Percentiles rank a stretch among this genome's conserved stretches.
phyloP scores from a whole-genome alignment of 495 filamentous ascomycete species.

The Cercophora newfieldiana region DNA sequence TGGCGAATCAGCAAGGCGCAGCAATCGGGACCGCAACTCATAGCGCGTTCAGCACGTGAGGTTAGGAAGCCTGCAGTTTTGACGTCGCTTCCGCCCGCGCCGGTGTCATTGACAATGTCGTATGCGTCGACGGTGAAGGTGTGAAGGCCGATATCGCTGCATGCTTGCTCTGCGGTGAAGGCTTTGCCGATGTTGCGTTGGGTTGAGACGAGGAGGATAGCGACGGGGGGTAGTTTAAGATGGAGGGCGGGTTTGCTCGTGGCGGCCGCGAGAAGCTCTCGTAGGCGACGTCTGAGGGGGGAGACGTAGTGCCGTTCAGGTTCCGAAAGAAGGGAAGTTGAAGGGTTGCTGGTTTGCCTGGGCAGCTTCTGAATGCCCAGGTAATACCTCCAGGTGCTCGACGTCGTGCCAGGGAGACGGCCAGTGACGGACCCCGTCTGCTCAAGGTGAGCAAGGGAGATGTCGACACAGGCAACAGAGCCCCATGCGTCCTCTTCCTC shows the following conservation, averaged over 20 bases:
- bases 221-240: slow-evolving; percentile 81
- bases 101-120: slow-evolving; percentile 88
- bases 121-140: slow-evolving; percentile 88
- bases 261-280: slow-evolving; percentile 84
- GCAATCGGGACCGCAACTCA: slow-evolving; percentile 79
- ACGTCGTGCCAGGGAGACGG: slow-evolving; percentile 69
- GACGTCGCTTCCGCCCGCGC: slow-evolving; percentile 80
- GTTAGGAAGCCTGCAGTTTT: slow-evolving; percentile 90
- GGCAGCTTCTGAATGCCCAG: slow-evolving; percentile 66
- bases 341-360: slow-evolving; percentile 32
- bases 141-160: slow-evolving; percentile 85
- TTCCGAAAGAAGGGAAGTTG: slow-evolving; percentile 45
- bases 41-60: slow-evolving; percentile 80
- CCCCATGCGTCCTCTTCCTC: slow-evolving; percentile 74
- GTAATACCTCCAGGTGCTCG: slow-evolving; percentile 84
- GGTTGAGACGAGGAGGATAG: slow-evolving; percentile 83
- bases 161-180: slow-evolving; percentile 71
- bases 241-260: slow-evolving; percentile 85
- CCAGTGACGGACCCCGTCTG: slow-evolving; percentile 81
- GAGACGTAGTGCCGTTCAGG: slow-evolving; percentile 55
- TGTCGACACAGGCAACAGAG: slow-evolving; percentile 78
- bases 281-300: slow-evolving; percentile 69
- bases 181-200: slow-evolving; percentile 91
- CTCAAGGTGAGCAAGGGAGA: slow-evolving; percentile 79
- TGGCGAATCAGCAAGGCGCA: slow-evolving; percentile 84